Evolutionary conservation across 257 asterid species (phyloP).

Genomic region (Solanum habrochaites): DNA sequence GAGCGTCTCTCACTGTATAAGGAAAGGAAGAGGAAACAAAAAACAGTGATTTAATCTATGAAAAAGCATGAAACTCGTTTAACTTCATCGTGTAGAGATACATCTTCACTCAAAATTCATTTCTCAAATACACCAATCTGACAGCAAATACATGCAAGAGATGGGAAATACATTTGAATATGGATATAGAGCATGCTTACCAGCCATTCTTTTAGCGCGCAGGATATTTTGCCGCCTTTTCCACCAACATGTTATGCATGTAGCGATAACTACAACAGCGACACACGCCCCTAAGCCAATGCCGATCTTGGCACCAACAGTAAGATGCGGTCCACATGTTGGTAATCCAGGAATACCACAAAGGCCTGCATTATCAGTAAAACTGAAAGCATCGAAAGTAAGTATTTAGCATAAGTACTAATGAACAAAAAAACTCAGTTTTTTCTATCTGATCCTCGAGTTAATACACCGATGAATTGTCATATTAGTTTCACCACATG

Average conservation of each 20-base stretch:
- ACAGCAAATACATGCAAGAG: neutral
- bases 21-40: neutral
- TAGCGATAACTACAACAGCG: constrained; percentile 37
- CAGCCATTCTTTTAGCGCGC: constrained; percentile 80
- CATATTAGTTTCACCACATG: neutral
- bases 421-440: neutral
- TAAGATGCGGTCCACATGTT: constrained; percentile 74
- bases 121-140: neutral
- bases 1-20: constrained; percentile 79
- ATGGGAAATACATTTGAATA: neutral
- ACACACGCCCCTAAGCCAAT: constrained; percentile 49
- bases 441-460: neutral
- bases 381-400: constrained; percentile 39
- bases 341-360: constrained; percentile 95
- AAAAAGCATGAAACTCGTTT: neutral
- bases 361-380: constrained; percentile 88
- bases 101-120: neutral
- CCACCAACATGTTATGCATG: constrained; percentile 88
- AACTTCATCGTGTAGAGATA: neutral
- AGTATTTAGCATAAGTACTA: neutral
- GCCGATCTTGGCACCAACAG: constrained; percentile 66
- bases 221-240: constrained; percentile 84
- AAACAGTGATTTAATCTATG: neutral
- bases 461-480: neutral
- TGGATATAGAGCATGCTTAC: constrained; percentile 13